Conservation (phyloP, 1,284 basidiomycete species). For the Sanguinoderma infundibulare region DNA sequence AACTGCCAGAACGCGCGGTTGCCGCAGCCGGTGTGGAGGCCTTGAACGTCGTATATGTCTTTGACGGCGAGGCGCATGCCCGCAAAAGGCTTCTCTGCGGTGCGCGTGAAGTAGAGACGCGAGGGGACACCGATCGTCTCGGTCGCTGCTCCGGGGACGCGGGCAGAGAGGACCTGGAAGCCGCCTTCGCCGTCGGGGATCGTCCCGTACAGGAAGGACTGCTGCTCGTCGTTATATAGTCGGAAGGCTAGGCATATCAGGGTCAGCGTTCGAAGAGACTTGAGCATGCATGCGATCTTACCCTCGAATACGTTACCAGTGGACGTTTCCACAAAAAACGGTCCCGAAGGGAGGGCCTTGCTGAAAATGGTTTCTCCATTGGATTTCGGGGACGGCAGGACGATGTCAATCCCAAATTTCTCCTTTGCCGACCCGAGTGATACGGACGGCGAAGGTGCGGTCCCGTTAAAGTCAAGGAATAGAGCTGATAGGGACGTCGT, state of each 20-base stretch:
- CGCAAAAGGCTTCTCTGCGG: slow-evolving; percentile 34
- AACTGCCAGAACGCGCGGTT: slow-evolving; percentile 37
- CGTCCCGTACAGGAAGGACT: slow-evolving; percentile 36
- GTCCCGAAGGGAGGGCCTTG: slow-evolving; percentile 28
- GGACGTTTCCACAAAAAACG: slow-evolving; percentile 33
- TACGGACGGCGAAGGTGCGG: slow-evolving; percentile 8
- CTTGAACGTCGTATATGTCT: slow-evolving; percentile 38
- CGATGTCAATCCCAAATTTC: slow-evolving; percentile 25
- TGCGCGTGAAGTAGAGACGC: slow-evolving; percentile 36
- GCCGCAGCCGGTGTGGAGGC: slow-evolving; percentile 37
- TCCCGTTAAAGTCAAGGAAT: slow-evolving; percentile 30
- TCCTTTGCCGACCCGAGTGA: slow-evolving; percentile 16
- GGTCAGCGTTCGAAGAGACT: background rate
- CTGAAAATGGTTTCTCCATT: slow-evolving; percentile 17
- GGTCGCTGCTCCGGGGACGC: slow-evolving; percentile 33
- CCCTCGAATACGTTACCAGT: slow-evolving; percentile 35
- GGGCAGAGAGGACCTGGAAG: slow-evolving; percentile 31
- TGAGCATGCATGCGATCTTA: background rate
- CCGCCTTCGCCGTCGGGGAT: slow-evolving; percentile 31
- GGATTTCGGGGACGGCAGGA: slow-evolving; percentile 26
- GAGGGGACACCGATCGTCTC: slow-evolving; percentile 37
- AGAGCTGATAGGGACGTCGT: slow-evolving; percentile 24
- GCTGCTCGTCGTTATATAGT: slow-evolving; percentile 36
- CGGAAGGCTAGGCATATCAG: slow-evolving; percentile 25
- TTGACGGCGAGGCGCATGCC: slow-evolving; percentile 37